Evolutionary conservation across 192 early-diverging fungal genomes (phyloP).

Genomic region (Glomus cerebriforme): DNA sequence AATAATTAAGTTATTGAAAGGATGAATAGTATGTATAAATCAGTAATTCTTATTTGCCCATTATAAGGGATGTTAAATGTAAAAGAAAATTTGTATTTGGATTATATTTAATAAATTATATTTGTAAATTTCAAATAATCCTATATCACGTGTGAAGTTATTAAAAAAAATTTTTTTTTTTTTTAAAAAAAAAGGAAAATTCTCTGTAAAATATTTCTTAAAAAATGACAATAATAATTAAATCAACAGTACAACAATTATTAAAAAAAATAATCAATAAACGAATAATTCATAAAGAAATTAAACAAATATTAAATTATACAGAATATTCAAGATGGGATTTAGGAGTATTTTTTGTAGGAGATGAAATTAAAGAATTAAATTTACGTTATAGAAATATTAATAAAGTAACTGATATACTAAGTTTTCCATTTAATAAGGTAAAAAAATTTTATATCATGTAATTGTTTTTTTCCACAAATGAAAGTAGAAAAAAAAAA

Average conservation of each 20-base stretch:
- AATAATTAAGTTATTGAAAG: too few relatives aligned
- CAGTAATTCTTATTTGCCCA: too few relatives aligned
- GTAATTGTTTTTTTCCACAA: too few relatives aligned
- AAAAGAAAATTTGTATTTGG: too few relatives aligned
- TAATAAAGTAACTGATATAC: conserved; percentile 60
- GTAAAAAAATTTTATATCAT: too few relatives aligned
- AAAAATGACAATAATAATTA: background rate
- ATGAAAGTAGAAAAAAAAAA: too few relatives aligned
- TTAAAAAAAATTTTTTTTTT: background rate
- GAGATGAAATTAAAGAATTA: conserved; percentile 51
- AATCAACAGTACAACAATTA: background rate
- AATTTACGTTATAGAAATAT: conserved; percentile 56
- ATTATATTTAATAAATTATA: too few relatives aligned
- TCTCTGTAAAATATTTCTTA: too few relatives aligned
- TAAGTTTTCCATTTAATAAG: conserved; percentile 66
- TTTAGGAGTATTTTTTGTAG: conserved; percentile 59
- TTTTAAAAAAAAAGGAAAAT: conserved; percentile 5
- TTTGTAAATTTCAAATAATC: too few relatives aligned
- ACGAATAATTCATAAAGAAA: background rate
- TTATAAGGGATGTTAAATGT: too few relatives aligned
- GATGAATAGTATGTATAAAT: too few relatives aligned
- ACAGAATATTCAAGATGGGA: conserved; percentile 62
- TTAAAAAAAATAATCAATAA: background rate
- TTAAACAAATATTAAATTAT: conserved; percentile 49
- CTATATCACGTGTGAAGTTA: too few relatives aligned